phyloP scores from a whole-genome alignment of 495 filamentous ascomycete genomes.

The Penicillium robsamsonii region DNA sequence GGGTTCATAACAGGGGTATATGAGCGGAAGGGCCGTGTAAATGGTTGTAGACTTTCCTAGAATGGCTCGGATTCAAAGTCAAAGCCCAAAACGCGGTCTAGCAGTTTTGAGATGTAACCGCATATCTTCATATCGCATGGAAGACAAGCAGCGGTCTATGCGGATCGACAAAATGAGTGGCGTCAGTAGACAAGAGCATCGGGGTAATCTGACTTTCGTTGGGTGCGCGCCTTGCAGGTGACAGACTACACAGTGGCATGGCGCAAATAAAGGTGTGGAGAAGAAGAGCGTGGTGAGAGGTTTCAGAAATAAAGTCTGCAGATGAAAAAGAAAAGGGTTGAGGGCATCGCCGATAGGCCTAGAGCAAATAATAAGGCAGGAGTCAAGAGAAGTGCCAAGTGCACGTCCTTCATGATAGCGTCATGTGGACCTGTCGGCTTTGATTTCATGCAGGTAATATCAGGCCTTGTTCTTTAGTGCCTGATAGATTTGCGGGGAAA shows the following conservation, averaged over 20 bases:
- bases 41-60: conserved; percentile 7
- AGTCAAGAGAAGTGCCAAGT: conserved; percentile 13
- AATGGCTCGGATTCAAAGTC: neutral
- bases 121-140: conserved; percentile 19
- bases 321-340: neutral
- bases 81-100: conserved; percentile 16
- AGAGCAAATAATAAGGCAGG: neutral
- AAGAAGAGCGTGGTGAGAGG: conserved; percentile 9
- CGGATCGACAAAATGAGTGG: conserved; percentile 20
- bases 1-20: conserved; percentile 4
- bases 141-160: conserved; percentile 33
- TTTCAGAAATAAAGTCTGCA: neutral
- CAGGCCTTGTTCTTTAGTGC: conserved; percentile 8
- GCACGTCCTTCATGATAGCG: conserved; percentile 19
- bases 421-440: conserved; percentile 24
- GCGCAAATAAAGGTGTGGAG: conserved; percentile 33
- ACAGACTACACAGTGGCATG: conserved; percentile 20
- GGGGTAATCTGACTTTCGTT: conserved; percentile 7
- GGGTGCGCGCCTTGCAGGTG: conserved; percentile 18
- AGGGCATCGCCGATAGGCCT: conserved; percentile 7
- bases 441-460: conserved; percentile 5
- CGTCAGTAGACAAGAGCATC: conserved; percentile 7
- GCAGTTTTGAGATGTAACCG: neutral
- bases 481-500: conserved; percentile 24
- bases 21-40: neutral